Evolutionary conservation across 148 eudicot species (phyloP), one percentile per base, ranked within the genome.

Genomic region (Talinum fruticosum): DNA sequence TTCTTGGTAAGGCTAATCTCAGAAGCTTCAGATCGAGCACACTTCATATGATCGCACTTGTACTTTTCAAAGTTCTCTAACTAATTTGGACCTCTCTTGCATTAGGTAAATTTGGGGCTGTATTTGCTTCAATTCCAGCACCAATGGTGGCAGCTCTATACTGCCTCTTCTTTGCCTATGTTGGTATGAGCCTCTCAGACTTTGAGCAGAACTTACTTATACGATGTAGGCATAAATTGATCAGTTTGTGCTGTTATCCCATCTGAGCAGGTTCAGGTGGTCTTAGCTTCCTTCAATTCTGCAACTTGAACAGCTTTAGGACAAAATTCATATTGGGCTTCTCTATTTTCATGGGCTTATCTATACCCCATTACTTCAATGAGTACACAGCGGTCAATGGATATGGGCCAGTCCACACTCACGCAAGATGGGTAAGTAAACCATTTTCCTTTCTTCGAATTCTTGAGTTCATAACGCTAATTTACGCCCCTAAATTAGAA

Each of bases 161-260:
- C 73, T 95, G 99, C 74, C 84, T 95, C 53, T 91, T 95, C 87
- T 92, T 95, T 53, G 99, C 96, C 53, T 95, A 95, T 76, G 93
- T 92, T 69, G 99, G 99, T 95, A 85, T 3, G 95, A 70, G 37
- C 71, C 34, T 21, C 66, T 51, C 45, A 61, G 37, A 23, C 53
- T 0, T 38, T 35, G 7, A n/a, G 67, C 29, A 28, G 38, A 71
- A 32, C 26, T 29, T 44, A 29, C 16, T 49, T 12, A 24, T 19
- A 75, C 15, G 16, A 79, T 78, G 0, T 34, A 1, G 30, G 29
- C 28, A 7, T 28, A 38, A 53, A 28, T 5, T 62, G 41, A 51
- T 24, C 77, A n/a, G 45, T 34, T 61, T 72, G 13, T 41, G 57
- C 35, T 37, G 30, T 54, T 10, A 2, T 74, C 15, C 57, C 28